Conservation (phyloP, 1,284 basidiomycete genomes). For the Cystobasidium pallidum region DNA sequence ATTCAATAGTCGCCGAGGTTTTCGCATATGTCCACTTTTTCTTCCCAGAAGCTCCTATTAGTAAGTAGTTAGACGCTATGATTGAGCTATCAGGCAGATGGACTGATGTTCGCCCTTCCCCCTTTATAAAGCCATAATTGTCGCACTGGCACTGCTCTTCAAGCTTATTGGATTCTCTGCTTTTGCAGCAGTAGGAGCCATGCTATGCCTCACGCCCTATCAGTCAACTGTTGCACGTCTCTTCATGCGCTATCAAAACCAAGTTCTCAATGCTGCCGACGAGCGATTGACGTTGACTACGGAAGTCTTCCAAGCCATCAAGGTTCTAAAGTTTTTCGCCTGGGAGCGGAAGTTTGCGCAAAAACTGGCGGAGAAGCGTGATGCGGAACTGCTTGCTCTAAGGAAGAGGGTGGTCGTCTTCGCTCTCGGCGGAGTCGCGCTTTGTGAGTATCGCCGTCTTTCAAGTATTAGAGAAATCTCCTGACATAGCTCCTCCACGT, state of each 20-base stretch:
- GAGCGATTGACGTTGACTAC: constrained; percentile 61
- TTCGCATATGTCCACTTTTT: constrained; percentile 58
- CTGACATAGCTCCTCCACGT: constrained; percentile 54
- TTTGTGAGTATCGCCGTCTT: constrained; percentile 53
- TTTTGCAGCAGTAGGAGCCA: constrained; percentile 58
- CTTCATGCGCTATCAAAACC: constrained; percentile 59
- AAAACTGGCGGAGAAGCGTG: constrained; percentile 59
- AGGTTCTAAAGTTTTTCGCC: constrained; percentile 60
- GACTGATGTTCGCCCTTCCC: not conserved
- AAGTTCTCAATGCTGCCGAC: constrained; percentile 61
- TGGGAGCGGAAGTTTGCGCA: constrained; percentile 61
- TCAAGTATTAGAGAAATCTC: constrained; percentile 51
- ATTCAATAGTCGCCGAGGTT: constrained; percentile 46
- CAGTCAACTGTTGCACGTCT: constrained; percentile 58
- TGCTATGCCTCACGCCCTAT: constrained; percentile 58
- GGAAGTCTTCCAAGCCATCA: constrained; percentile 63
- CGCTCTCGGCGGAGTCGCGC: constrained; percentile 60
- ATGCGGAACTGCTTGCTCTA: constrained; percentile 59
- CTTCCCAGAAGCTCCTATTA: constrained; percentile 57
- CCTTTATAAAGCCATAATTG: constrained; percentile 53
- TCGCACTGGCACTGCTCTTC: constrained; percentile 60
- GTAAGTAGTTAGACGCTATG: not conserved
- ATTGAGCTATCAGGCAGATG: not conserved
- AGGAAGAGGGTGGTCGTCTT: constrained; percentile 59
- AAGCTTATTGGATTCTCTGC: constrained; percentile 59